Percentiles rank a stretch among this genome's conserved stretches.
These are phyloP conservation scores for Ceratopteris richardii DNA, from an alignment of 75 land plant species.

Conservation along the genomic window DNA sequence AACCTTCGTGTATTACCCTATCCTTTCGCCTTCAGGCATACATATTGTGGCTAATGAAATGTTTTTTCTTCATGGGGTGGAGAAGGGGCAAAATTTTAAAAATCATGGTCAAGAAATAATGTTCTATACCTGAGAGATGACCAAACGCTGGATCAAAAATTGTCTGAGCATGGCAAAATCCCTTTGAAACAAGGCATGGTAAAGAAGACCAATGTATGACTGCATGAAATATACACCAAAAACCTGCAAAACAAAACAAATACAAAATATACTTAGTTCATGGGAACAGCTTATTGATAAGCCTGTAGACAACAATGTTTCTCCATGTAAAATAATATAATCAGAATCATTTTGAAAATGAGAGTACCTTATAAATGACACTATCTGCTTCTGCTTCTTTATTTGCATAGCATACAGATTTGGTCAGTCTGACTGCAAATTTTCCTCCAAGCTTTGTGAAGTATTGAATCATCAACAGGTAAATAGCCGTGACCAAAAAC, in stretches of 20 bases:
- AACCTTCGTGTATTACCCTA: too few species aligned
- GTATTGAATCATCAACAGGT: slow-evolving; percentile 73
- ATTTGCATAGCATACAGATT: slow-evolving; percentile 46
- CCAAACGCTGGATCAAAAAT: slow-evolving; percentile 72
- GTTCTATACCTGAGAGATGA: slow-evolving; percentile 55
- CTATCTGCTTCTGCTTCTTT: slow-evolving; percentile 65
- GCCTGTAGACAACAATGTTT: too few species aligned
- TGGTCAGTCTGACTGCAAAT: slow-evolving; percentile 66
- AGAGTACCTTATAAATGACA: slow-evolving; percentile 75
- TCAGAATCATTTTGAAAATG: too few species aligned
- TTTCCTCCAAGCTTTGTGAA: slow-evolving; percentile 65
- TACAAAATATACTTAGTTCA: not conserved
- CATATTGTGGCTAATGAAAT: too few species aligned
- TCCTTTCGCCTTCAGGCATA: too few species aligned
- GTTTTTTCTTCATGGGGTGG: too few species aligned
- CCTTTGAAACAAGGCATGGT: slow-evolving; percentile 67
- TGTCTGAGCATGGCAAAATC: slow-evolving; percentile 59
- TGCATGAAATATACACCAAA: slow-evolving; percentile 96
- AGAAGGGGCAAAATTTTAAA: too few species aligned
- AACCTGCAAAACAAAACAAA: slow-evolving; percentile 70
- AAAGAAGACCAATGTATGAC: slow-evolving; percentile 85
- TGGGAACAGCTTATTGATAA: not conserved
- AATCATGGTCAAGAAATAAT: too few species aligned
- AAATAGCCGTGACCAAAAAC: slow-evolving; percentile 62
- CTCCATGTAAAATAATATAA: too few species aligned